Evolutionary conservation across 495 filamentous ascomycete species (phyloP).

Genomic region (Aspergillus bertholletiae): DNA sequence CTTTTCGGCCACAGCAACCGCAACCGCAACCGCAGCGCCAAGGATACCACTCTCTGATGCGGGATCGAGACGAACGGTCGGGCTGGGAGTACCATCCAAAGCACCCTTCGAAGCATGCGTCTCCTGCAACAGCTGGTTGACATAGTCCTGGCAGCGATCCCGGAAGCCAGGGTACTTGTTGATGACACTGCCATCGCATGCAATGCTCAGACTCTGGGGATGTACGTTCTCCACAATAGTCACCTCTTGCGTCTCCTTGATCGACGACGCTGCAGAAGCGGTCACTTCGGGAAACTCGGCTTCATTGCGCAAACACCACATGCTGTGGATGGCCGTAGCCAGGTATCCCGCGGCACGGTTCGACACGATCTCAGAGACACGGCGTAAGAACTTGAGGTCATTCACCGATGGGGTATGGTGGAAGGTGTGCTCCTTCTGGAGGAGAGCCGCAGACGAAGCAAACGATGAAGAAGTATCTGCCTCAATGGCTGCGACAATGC

Average conservation of each 20-base stretch:
- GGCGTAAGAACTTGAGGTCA: slow-evolving; percentile 55
- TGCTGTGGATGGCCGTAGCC: slow-evolving; percentile 62
- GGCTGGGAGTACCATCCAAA: slow-evolving; percentile 14
- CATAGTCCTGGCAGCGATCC: slow-evolving; percentile 45
- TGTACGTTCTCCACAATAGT: slow-evolving; percentile 39
- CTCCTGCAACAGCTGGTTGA: slow-evolving; percentile 42
- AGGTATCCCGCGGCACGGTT: slow-evolving; percentile 59
- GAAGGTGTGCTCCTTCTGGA: slow-evolving; percentile 52
- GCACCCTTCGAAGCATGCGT: slow-evolving; percentile 12
- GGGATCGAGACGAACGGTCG: slow-evolving; percentile 41
- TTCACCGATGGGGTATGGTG: slow-evolving; percentile 36
- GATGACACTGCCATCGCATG: slow-evolving; percentile 57
- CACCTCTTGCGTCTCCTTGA: slow-evolving; percentile 36
- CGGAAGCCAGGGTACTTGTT: slow-evolving; percentile 58
- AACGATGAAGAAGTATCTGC: slow-evolving; percentile 46
- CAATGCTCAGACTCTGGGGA: slow-evolving; percentile 40
- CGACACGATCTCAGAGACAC: slow-evolving; percentile 51
- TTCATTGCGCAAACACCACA: slow-evolving; percentile 54
- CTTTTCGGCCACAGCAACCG: slow-evolving; percentile 39
- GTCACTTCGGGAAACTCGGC: slow-evolving; percentile 34
- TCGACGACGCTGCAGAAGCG: slow-evolving; percentile 19
- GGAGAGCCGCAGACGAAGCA: slow-evolving; percentile 39
- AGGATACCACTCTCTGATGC: slow-evolving; percentile 53
- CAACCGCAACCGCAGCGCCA: slow-evolving; percentile 55
- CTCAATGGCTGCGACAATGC: slow-evolving; percentile 57